phyloP scores from a whole-genome alignment of 2,329 filamentous ascomycete species.

The Clonostachys rosea region DNA sequence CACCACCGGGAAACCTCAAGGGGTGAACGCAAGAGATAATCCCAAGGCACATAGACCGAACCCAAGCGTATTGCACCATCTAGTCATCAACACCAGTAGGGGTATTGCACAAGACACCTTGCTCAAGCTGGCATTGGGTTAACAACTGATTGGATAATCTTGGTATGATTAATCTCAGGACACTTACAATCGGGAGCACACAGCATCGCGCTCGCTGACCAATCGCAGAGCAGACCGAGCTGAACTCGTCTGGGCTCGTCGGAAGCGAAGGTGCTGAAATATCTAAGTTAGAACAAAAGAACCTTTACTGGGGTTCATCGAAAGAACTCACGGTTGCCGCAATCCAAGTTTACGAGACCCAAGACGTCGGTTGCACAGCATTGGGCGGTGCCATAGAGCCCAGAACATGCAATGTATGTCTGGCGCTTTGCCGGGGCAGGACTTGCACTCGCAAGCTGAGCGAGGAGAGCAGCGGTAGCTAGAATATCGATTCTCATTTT shows the following conservation, averaged over 20 bases:
- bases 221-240: constrained; percentile 35
- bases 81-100: constrained; percentile 15
- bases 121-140: constrained; percentile 8
- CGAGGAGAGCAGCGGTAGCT: constrained; percentile 12
- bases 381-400: constrained; percentile 33
- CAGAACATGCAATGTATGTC: constrained; percentile 29
- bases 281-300: constrained; percentile 7
- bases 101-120: constrained; percentile 24
- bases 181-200: constrained; percentile 36
- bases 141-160: too few species aligned
- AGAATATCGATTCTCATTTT: constrained; percentile 13
- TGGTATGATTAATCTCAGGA: too few species aligned
- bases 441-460: constrained; percentile 13
- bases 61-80: not conserved
- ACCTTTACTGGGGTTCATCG: not conserved
- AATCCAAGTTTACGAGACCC: constrained; percentile 50
- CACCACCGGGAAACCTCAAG: too few species aligned
- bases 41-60: not conserved
- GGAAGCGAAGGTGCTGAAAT: constrained; percentile 19
- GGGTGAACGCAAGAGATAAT: too few species aligned
- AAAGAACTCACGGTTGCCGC: constrained; percentile 38
- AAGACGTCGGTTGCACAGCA: constrained; percentile 60
- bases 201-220: constrained; percentile 57
- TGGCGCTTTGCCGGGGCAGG: constrained; percentile 16
- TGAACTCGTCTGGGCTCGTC: constrained; percentile 30